Conservation (phyloP, 176 grass and related monocot species). For the Thalia dealbata region DNA sequence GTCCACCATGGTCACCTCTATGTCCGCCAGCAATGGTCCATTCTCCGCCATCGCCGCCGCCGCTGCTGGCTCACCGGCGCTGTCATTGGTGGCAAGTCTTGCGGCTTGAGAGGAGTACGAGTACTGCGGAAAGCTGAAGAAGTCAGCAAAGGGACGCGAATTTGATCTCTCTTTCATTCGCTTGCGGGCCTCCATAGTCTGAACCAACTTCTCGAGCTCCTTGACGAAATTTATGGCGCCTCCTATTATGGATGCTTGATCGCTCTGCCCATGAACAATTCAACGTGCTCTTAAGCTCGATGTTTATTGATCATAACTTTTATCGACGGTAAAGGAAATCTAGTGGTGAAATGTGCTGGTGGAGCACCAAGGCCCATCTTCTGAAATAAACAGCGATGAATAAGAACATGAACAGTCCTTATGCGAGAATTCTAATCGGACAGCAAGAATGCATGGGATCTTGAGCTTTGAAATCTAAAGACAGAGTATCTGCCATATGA, state of each 20-base stretch:
- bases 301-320: not conserved
- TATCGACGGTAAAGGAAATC: not conserved
- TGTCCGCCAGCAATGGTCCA: not conserved
- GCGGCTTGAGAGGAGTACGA: not conserved
- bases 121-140: constrained; percentile 20
- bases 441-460: constrained; percentile 1
- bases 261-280: not conserved
- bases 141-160: constrained; percentile 3
- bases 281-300: not conserved
- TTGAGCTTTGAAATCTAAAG: constrained; percentile 2
- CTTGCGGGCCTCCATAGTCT: constrained; percentile 4
- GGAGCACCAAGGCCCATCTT: not conserved
- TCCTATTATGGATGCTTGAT: constrained; percentile 18
- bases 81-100: not conserved
- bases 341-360: not conserved
- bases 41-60: not conserved
- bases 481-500: constrained; percentile 1
- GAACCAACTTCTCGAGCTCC: constrained; percentile 12
- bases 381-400: not conserved
- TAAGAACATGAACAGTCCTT: not conserved
- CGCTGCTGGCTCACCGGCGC: not conserved
- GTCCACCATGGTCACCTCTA: constrained; percentile 22
- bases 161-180: not conserved
- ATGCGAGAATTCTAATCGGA: not conserved
- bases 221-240: constrained; percentile 20